Conservation (phyloP, 371 early-diverging fungal species). For the Mortierella sp. region DNA sequence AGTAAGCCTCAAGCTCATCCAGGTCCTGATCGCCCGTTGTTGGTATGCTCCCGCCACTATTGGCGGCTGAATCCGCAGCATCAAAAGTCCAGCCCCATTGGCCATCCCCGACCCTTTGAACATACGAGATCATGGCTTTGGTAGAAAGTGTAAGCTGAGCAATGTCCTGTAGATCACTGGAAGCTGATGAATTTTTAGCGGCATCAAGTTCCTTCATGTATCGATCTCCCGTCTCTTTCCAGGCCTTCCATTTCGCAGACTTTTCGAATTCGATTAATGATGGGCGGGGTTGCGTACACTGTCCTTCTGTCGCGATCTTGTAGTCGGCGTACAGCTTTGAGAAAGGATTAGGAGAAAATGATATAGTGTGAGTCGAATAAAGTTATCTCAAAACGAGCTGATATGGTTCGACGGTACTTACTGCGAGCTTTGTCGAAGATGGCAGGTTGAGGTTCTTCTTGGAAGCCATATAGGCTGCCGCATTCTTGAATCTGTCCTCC, state of each 20-base stretch:
- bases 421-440: conserved; percentile 40
- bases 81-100: conserved; percentile 53
- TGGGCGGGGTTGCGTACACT: conserved; percentile 39
- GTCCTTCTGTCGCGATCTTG: conserved; percentile 52
- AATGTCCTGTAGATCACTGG: not conserved
- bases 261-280: conserved; percentile 55
- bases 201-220: conserved; percentile 19
- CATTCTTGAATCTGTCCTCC: conserved; percentile 52
- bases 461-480: conserved; percentile 42
- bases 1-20: conserved; percentile 47
- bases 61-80: not conserved
- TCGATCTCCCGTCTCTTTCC: conserved; percentile 43
- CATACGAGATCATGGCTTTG: conserved; percentile 48
- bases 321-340: conserved; percentile 50
- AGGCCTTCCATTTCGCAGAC: conserved; percentile 55
- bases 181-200: not conserved
- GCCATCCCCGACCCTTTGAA: conserved; percentile 41
- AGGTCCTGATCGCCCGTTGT: conserved; percentile 45
- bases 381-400: not conserved
- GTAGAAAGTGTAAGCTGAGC: conserved; percentile 16
- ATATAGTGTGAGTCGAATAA: not conserved
- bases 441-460: conserved; percentile 36
- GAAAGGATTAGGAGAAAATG: not conserved
- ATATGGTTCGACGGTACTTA: conserved; percentile 1
- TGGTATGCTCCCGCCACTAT: not conserved